Conservation (phyloP, 2,329 filamentous ascomycete species). For the Colletotrichum sp. region DNA sequence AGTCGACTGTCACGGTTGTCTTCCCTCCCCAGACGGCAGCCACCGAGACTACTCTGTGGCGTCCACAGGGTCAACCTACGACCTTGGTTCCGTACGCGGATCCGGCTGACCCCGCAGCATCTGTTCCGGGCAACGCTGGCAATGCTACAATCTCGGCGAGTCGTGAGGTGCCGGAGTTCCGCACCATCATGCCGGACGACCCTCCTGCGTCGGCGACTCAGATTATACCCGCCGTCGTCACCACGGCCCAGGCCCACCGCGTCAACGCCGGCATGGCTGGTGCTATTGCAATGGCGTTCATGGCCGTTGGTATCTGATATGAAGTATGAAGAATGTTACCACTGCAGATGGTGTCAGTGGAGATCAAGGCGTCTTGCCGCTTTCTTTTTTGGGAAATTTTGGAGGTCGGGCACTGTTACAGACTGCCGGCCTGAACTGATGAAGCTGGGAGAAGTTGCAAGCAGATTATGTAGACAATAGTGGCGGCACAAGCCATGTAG, state of each 20-base stretch:
- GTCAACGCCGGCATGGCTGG: neutral
- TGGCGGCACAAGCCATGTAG: neutral
- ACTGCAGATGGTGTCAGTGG: neutral
- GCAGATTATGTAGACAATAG: conserved; percentile 12
- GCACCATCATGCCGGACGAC: neutral
- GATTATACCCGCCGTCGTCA: neutral
- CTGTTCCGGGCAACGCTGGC: neutral
- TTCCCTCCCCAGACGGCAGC: neutral
- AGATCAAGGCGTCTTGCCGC: neutral
- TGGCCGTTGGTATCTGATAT: neutral
- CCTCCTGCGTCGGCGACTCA: neutral
- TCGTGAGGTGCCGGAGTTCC: neutral
- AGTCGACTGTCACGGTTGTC: neutral
- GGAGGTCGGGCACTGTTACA: neutral
- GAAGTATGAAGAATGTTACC: neutral
- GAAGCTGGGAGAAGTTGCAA: neutral
- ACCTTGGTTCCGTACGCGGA: conserved; percentile 2
- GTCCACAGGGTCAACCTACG: neutral
- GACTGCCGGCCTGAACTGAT: neutral
- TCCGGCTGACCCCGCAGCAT: fast-evolving
- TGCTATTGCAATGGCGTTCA: neutral
- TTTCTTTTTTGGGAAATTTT: conserved; percentile 12
- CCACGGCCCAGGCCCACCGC: neutral
- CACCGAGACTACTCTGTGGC: neutral
- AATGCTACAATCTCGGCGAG: neutral